Base-by-base conservation (phyloP, 768 basidiomycete genomes). In the Pluteus cervinus region DNA sequence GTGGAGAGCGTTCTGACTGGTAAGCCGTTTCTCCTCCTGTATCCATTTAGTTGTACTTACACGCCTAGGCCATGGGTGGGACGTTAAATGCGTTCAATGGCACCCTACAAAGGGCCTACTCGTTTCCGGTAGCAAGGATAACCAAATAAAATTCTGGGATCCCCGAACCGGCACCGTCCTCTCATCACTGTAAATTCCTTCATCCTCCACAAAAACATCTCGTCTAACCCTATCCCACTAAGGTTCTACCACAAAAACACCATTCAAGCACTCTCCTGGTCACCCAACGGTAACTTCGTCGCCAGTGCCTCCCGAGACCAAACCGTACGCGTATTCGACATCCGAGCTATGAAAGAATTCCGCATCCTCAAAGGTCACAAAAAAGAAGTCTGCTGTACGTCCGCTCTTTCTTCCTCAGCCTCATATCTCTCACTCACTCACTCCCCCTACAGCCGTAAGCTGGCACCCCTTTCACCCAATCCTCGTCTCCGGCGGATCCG, bases 71-170 rank as follows among this genome's bases (percentile, higher is more conserved):
- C 94, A 98, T 50, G 92, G 93, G 4, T 97, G 93, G 92, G 96
- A 99, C 51, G 96, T 99, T 15, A 87, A 93, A 55, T 96, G 91
- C 43, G 91, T 97, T 1, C 86, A 97, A 65, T 99, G 96, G 96
- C 96, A 99, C 62, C 91, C 92, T 4, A 89, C 86, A 0, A 97
- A 98, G 61, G 94, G 94, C 7, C 68, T 99, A 7, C 73, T 99
- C 15, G 91, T 87, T 4, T 92, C 89, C 3, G 96, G 96, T 17
- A 90, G 88, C 50, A 98, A 98, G 61, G 96, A 99, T 61, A 96
- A 97, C 58, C 77, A 90, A 49, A 90, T 98, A 61, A 98, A 98
- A 53, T 99, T 99, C 63, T 99, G 96, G 96, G 96, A 99, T 57
- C 96, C 96, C 15, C 73, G 96, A 24, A 90, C 89, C 7, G 89